Conservation (phyloP, 2,329 filamentous ascomycete genomes). For the Aspergillus awamori region DNA sequence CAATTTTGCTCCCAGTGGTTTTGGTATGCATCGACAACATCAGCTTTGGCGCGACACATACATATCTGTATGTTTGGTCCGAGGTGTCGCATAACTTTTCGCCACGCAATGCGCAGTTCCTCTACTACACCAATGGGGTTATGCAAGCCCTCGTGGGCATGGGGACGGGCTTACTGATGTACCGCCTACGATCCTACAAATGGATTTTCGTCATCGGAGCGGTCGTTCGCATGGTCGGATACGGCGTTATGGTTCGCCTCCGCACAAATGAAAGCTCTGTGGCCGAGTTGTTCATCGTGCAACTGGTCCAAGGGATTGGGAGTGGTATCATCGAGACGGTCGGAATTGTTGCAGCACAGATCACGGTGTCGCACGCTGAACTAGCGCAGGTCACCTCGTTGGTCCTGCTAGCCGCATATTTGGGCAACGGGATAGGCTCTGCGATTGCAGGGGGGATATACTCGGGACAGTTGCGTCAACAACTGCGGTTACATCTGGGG, state of each 20-base stretch:
- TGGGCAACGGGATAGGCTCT: constrained; percentile 40
- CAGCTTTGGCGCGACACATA: constrained; percentile 50
- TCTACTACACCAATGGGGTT: constrained; percentile 44
- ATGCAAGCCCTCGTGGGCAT: constrained; percentile 50
- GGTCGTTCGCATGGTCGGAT: constrained; percentile 50
- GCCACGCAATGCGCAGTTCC: constrained; percentile 48
- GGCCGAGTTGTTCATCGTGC: constrained; percentile 53
- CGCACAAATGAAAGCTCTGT: constrained; percentile 47
- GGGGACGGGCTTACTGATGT: constrained; percentile 47
- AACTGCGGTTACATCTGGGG: constrained; percentile 44
- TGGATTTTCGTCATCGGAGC: constrained; percentile 49
- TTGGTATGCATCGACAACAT: constrained; percentile 49
- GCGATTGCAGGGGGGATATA: constrained; percentile 56
- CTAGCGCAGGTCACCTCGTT: constrained; percentile 54
- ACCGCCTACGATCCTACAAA: constrained; percentile 50
- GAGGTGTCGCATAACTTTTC: constrained; percentile 48
- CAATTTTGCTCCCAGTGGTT: constrained; percentile 47
- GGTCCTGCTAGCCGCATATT: constrained; percentile 47
- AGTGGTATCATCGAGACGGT: constrained; percentile 51
- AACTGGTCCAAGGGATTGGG: constrained; percentile 53
- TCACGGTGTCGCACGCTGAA: constrained; percentile 50
- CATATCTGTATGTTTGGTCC: constrained; percentile 54
- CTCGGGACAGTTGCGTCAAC: constrained; percentile 48
- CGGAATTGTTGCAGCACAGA: constrained; percentile 50
- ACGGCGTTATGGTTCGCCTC: constrained; percentile 56